Conservation (phyloP, 2,329 filamentous ascomycete species). For the Alternaria triticimaculans region DNA sequence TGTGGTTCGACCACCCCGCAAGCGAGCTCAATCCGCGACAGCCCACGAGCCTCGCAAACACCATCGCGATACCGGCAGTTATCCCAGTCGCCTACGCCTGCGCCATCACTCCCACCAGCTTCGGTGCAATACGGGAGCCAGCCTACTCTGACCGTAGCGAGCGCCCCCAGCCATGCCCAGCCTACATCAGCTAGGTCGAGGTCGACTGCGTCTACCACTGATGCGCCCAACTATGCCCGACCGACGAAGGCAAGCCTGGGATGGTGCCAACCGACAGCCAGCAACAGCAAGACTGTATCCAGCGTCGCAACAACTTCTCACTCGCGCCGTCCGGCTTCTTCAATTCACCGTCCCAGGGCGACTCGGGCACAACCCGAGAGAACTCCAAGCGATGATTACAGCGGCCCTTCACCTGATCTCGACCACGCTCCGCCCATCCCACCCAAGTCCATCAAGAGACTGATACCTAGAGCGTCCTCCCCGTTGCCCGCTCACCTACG, state of each 20-base stretch:
- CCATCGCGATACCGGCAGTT: too few species aligned
- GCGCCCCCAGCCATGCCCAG: neutral
- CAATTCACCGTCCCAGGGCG: neutral
- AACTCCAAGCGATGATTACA: neutral
- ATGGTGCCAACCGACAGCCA: neutral
- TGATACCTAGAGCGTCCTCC: neutral
- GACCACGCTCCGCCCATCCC: neutral
- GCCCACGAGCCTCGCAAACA: neutral
- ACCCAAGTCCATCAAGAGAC: neutral
- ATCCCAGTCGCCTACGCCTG: neutral
- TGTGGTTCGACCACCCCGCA: accelerated
- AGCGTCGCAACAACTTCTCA: neutral
- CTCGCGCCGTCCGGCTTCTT: neutral
- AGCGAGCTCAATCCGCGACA: neutral
- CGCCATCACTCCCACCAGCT: neutral
- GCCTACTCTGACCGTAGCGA: too few species aligned
- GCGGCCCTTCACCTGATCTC: neutral
- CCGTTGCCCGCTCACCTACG: too few species aligned
- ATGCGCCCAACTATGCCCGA: neutral
- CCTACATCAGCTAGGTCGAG: neutral
- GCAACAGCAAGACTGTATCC: neutral
- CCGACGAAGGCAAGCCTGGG: neutral
- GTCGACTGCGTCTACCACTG: neutral
- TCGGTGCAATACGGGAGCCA: neutral
- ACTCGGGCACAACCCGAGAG: neutral